Evolutionary conservation across 1,139 yeast genomes (phyloP).

Genomic region (Yamadazyma friedrichii): DNA sequence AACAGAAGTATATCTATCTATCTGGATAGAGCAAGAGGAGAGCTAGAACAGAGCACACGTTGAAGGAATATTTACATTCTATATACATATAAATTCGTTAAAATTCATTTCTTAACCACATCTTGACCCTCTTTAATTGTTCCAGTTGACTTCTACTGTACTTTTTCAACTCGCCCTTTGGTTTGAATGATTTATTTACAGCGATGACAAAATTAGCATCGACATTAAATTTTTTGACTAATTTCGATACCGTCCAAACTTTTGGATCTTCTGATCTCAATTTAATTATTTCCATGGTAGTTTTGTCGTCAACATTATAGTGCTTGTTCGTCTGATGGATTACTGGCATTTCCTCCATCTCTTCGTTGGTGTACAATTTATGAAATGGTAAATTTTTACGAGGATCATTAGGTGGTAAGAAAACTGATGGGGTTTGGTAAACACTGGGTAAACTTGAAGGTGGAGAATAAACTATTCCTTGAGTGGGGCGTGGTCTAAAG

Average conservation of each 20-base stretch:
- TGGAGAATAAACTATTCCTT: constrained; percentile 42
- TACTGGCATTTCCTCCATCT: constrained; percentile 55
- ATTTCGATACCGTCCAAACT: constrained; percentile 62
- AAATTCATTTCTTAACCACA: constrained; percentile 64
- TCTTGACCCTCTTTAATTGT: constrained; percentile 53
- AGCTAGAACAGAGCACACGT: not conserved
- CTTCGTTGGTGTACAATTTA: constrained; percentile 33
- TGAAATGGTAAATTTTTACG: constrained; percentile 40
- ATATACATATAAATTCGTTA: constrained; percentile 4
- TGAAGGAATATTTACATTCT: not conserved
- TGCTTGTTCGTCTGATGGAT: constrained; percentile 44
- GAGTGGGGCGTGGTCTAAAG: constrained; percentile 40
- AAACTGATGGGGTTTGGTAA: constrained; percentile 64
- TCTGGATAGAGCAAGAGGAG: not conserved
- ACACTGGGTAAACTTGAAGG: constrained; percentile 33
- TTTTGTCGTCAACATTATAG: constrained; percentile 61
- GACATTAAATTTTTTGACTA: constrained; percentile 60
- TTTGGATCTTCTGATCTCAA: constrained; percentile 64
- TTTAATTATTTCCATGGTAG: constrained; percentile 58
- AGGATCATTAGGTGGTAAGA: constrained; percentile 65
- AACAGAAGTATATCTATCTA: too few relatives aligned
- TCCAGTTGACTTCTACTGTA: constrained; percentile 45
- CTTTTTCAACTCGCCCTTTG: constrained; percentile 11
- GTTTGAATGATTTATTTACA: constrained; percentile 13
- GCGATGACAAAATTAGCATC: constrained; percentile 19